Evolutionary conservation across 2,329 filamentous ascomycete species (phyloP).

Genomic region (Penicillium sp.): DNA sequence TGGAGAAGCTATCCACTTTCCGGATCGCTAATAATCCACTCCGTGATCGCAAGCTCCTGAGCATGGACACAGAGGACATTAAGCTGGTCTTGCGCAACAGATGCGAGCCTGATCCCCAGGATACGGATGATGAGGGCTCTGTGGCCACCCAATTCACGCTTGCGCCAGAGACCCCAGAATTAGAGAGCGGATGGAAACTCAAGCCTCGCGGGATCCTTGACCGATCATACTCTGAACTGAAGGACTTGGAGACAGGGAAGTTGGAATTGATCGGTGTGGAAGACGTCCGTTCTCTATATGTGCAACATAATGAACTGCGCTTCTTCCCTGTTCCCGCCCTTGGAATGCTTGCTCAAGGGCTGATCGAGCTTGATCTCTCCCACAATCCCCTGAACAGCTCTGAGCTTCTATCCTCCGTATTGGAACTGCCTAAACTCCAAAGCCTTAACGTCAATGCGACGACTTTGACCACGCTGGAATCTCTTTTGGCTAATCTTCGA

Average conservation of each 20-base stretch:
- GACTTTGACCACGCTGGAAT: conserved; percentile 68
- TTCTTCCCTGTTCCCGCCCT: conserved; percentile 67
- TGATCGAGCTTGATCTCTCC: conserved; percentile 72
- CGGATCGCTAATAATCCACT: conserved; percentile 87
- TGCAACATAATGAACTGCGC: conserved; percentile 76
- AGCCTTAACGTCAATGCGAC: conserved; percentile 77
- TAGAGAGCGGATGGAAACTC: conserved; percentile 36
- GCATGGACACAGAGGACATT: conserved; percentile 75
- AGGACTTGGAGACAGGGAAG: conserved; percentile 53
- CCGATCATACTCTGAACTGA: conserved; percentile 65
- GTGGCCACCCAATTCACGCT: conserved; percentile 44
- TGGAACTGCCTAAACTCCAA: conserved; percentile 71
- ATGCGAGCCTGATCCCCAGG: conserved; percentile 52
- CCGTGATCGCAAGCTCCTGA: conserved; percentile 80
- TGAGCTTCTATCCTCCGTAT: conserved; percentile 63
- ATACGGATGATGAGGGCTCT: conserved; percentile 42
- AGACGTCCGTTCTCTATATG: conserved; percentile 59
- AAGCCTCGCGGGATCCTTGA: conserved; percentile 59
- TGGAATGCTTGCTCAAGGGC: conserved; percentile 66
- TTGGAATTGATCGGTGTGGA: conserved; percentile 47
- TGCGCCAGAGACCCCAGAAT: conserved; percentile 45
- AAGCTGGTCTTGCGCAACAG: conserved; percentile 71
- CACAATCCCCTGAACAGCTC: conserved; percentile 70
- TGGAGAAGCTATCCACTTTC: conserved; percentile 75
- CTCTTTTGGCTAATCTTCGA: conserved; percentile 65